Percentiles rank a stretch among this genome's conserved stretches.
phyloP scores from a whole-genome alignment of 2,329 filamentous ascomycete genomes.

The Aureobasidium sp. region DNA sequence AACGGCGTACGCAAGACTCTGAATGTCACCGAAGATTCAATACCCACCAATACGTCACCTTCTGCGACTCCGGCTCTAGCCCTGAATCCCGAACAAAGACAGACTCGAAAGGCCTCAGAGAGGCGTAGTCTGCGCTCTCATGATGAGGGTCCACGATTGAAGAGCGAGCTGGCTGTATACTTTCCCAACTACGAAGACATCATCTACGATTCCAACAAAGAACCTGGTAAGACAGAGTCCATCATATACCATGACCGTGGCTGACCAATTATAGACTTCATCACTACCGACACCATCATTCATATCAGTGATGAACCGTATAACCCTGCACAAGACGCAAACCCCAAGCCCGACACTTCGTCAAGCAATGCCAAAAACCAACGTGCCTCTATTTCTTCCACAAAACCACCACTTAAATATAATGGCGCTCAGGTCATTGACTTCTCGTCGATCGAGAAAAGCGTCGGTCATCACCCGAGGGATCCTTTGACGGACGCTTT shows the following conservation, averaged over 20 bases:
- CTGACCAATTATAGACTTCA: conserved; percentile 50
- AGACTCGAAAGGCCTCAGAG: conserved; percentile 30
- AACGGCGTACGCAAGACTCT: conserved; percentile 34
- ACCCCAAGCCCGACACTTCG: background rate
- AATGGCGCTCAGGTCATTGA: conserved; percentile 31
- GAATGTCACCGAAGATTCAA: conserved; percentile 25
- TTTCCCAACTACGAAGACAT: conserved; percentile 93
- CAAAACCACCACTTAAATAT: conserved; percentile 21
- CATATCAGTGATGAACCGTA: conserved; percentile 55
- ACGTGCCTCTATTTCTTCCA: conserved; percentile 7
- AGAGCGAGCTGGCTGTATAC: conserved; percentile 84
- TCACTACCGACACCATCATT: conserved; percentile 66
- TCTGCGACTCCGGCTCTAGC: conserved; percentile 21
- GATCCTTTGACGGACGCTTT: conserved; percentile 50
- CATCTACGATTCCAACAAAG: conserved; percentile 74
- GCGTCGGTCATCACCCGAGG: conserved; percentile 26
- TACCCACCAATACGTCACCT: conserved; percentile 23
- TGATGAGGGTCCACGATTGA: conserved; percentile 70
- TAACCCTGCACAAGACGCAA: conserved; percentile 7
- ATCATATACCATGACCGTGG: background rate
- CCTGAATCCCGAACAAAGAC: background rate
- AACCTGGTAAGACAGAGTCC: conserved; percentile 36
- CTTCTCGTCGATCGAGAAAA: conserved; percentile 30
- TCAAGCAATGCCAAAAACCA: background rate
- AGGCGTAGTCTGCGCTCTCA: conserved; percentile 77